Percentiles rank a stretch among this genome's conserved stretches.
Conservation (phyloP, 257 asterid genomes). For the Capsicum pubescens region DNA sequence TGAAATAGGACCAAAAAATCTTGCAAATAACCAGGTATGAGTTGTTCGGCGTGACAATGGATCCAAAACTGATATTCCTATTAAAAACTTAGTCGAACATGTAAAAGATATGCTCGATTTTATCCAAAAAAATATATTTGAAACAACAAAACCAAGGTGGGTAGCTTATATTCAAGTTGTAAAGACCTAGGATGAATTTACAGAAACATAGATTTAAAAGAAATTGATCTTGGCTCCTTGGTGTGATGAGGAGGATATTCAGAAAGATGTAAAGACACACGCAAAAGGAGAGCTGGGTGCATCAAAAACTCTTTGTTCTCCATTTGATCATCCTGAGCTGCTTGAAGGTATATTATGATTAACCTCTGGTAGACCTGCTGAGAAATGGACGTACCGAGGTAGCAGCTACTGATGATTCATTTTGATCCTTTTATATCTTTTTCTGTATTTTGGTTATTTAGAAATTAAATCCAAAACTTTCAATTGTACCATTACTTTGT, state of each 20-base stretch:
- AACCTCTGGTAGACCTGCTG: constrained; percentile 72
- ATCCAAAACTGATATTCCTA: constrained; percentile 70
- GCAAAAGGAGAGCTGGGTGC: constrained; percentile 87
- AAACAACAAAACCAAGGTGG: constrained; percentile 69
- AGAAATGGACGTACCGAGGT: constrained; percentile 85
- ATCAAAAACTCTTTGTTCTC: constrained; percentile 75
- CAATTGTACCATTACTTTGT: not conserved
- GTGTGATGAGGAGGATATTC: constrained; percentile 94
- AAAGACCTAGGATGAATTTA: constrained; percentile 81
- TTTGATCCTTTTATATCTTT: not conserved
- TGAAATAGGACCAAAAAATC: constrained; percentile 96
- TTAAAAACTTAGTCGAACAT: constrained; percentile 58
- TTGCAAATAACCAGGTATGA: constrained; percentile 91
- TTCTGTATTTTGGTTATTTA: not conserved
- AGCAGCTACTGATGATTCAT: constrained; percentile 54
- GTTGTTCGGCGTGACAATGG: constrained; percentile 85
- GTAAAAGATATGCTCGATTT: constrained; percentile 60
- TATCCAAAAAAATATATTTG: constrained; percentile 71
- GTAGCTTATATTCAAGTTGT: constrained; percentile 76
- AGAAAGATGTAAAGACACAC: constrained; percentile 75
- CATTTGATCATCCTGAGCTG: constrained; percentile 77
- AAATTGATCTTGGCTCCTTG: constrained; percentile 92
- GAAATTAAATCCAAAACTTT: constrained; percentile 11
- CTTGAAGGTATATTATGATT: constrained; percentile 77
- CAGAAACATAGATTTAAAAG: constrained; percentile 72